Evolutionary conservation across 805 yeast species (phyloP).

Genomic region (Saturnispora bothae): DNA sequence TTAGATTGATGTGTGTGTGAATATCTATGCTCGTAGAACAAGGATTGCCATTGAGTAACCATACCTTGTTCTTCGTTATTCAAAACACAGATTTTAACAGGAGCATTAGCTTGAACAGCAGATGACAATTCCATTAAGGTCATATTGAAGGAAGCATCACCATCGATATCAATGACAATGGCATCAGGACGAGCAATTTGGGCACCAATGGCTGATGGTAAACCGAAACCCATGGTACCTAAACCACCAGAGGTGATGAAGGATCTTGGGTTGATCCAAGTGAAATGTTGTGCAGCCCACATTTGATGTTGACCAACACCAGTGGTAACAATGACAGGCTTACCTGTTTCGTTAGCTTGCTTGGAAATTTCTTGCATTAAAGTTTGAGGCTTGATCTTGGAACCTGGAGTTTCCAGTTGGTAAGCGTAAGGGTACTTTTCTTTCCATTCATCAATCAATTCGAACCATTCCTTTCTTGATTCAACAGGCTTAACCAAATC

Average conservation of each 20-base stretch:
- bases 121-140: slow-evolving; percentile 86
- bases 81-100: slow-evolving; percentile 78
- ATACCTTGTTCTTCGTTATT: slow-evolving; percentile 99
- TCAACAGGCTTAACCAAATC: slow-evolving; percentile 58
- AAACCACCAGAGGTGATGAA: slow-evolving; percentile 98
- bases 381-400: slow-evolving; percentile 87
- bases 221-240: slow-evolving; percentile 97
- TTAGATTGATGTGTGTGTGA: slow-evolving; percentile 96
- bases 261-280: slow-evolving; percentile 87
- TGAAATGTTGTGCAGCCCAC: slow-evolving; percentile 99
- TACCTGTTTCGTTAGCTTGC: slow-evolving; percentile 51
- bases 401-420: slow-evolving; percentile 68
- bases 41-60: slow-evolving; percentile 99
- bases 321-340: slow-evolving; percentile 82
- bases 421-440: slow-evolving; percentile 76
- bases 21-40: slow-evolving; percentile 93
- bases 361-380: slow-evolving; percentile 68
- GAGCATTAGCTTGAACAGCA: slow-evolving; percentile 89
- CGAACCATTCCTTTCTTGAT: slow-evolving; percentile 73
- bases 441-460: slow-evolving; percentile 70
- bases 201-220: slow-evolving; percentile 98
- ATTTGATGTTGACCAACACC: slow-evolving; percentile 99
- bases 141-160: slow-evolving; percentile 99
- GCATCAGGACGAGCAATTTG: slow-evolving; percentile 95
- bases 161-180: slow-evolving; percentile 91